These are phyloP conservation scores for Candida succiphila DNA, from an alignment of 805 yeast genomes.

Conservation along the genomic window DNA sequence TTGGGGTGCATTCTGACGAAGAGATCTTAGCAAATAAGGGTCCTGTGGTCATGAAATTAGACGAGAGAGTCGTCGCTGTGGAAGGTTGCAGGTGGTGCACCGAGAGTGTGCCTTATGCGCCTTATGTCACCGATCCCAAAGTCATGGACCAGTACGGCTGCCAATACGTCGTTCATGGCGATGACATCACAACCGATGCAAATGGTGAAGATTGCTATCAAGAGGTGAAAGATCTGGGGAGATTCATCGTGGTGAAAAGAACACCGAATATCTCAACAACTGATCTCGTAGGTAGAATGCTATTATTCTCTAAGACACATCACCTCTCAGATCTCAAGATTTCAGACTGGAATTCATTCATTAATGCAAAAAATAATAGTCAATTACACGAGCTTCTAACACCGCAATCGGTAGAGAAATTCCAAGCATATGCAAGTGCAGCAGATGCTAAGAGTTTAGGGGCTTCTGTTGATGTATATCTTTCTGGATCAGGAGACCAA, in stretches of 20 bases:
- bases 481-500: conserved; percentile 18
- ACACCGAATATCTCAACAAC: conserved; percentile 94
- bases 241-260: conserved; percentile 84
- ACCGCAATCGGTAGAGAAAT: conserved; percentile 30
- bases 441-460: conserved; percentile 49
- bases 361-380: background rate
- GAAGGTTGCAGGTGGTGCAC: conserved; percentile 88
- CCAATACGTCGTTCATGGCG: conserved; percentile 94
- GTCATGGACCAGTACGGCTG: conserved; percentile 72
- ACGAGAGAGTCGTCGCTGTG: conserved; percentile 77
- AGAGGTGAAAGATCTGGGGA: conserved; percentile 70
- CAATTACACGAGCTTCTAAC: conserved; percentile 12
- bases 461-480: conserved; percentile 42
- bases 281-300: conserved; percentile 85
- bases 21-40: conserved; percentile 82
- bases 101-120: conserved; percentile 63
- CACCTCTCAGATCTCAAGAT: conserved; percentile 32
- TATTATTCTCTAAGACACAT: conserved; percentile 49
- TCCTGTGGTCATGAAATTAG: conserved; percentile 81
- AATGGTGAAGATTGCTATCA: conserved; percentile 91
- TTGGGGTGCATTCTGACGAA: conserved; percentile 90
- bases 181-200: conserved; percentile 95
- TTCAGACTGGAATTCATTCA: conserved; percentile 9
- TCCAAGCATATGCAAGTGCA: conserved; percentile 49
- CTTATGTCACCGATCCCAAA: conserved; percentile 83